Evolutionary conservation across 345 rosid species (phyloP).

Genomic region (Adansonia digitata): DNA sequence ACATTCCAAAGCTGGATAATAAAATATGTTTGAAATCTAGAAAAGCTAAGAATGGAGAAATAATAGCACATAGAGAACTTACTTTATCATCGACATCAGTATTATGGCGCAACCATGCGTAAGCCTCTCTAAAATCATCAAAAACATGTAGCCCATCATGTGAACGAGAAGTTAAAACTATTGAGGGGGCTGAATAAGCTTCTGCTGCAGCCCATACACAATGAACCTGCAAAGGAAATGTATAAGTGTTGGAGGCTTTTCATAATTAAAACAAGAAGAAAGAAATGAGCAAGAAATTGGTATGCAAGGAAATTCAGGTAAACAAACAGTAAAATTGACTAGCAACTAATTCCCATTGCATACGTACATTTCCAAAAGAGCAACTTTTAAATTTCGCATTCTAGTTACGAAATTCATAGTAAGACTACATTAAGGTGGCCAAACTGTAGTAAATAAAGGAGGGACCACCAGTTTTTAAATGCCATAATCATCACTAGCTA

Average conservation of each 20-base stretch:
- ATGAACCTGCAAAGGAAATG: conserved; percentile 59
- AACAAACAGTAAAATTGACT: background rate
- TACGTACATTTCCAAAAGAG: background rate
- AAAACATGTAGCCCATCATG: conserved; percentile 86
- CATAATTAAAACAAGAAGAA: background rate
- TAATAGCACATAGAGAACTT: conserved; percentile 23
- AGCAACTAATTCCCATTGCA: background rate
- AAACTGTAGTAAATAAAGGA: background rate
- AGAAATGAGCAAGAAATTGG: background rate
- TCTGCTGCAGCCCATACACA: conserved; percentile 99
- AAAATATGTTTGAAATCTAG: background rate
- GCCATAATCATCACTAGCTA: background rate
- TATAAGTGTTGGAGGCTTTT: background rate
- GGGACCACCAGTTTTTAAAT: background rate
- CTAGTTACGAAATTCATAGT: background rate
- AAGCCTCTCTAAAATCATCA: conserved; percentile 99
- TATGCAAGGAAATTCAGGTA: background rate
- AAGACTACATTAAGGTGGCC: background rate
- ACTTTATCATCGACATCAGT: conserved; percentile 99
- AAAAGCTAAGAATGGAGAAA: background rate
- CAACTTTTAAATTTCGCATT: background rate
- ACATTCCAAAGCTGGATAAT: background rate
- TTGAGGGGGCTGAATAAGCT: conserved; percentile 99
- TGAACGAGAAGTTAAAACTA: conserved; percentile 77
- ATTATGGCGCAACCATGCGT: conserved; percentile 91